These are phyloP conservation scores for Butyriboletus regius DNA, from an alignment of 1,284 basidiomycete genomes.

Conservation along the genomic window DNA sequence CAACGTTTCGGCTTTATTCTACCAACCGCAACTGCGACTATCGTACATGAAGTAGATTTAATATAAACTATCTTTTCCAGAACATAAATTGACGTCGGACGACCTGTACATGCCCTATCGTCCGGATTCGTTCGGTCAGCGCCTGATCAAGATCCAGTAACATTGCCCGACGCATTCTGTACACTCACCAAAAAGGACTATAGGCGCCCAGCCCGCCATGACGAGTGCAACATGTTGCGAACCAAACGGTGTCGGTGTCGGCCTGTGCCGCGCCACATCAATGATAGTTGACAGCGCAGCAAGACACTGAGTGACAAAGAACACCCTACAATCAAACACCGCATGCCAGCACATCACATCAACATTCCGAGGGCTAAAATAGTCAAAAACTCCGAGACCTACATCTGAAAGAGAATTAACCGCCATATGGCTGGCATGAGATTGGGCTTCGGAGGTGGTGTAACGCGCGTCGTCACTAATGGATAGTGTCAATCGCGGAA, in stretches of 20 bases:
- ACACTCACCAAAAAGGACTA: conserved; percentile 27
- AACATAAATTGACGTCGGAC: conserved; percentile 24
- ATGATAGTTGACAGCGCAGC: conserved; percentile 29
- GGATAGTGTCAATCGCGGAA: not conserved
- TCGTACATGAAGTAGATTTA: not conserved
- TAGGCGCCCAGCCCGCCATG: conserved; percentile 28
- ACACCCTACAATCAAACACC: conserved; percentile 12
- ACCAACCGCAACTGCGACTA: not conserved
- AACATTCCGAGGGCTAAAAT: not conserved
- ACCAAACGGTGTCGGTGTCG: conserved; percentile 28
- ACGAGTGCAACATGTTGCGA: conserved; percentile 31
- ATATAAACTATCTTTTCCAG: conserved; percentile 14
- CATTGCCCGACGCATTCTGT: not conserved
- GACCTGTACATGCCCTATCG: conserved; percentile 19
- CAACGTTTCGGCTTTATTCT: not conserved
- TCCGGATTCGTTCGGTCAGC: not conserved
- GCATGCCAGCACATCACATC: not conserved
- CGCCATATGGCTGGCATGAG: conserved; percentile 29
- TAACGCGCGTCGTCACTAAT: conserved; percentile 1
- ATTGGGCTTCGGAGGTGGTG: conserved; percentile 5
- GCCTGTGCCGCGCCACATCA: conserved; percentile 16
- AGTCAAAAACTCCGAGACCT: not conserved
- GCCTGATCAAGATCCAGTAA: not conserved
- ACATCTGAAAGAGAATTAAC: conserved; percentile 30
- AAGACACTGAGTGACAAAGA: conserved; percentile 23